phyloP scores from a whole-genome alignment of 257 asterid species.

The Salvia miltiorrhiza region DNA sequence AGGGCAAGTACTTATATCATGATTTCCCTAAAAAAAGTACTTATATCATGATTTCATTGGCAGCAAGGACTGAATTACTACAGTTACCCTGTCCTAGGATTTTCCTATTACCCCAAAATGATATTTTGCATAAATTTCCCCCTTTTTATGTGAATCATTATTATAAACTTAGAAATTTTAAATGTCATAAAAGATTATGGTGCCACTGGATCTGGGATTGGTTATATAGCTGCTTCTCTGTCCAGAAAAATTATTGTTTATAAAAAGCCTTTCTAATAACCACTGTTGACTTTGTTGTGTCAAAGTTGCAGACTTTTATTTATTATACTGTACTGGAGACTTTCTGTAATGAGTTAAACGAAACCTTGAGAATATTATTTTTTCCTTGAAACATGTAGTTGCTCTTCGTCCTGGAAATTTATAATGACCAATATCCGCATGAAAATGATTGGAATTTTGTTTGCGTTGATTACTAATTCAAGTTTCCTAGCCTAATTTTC shows the following conservation, averaged over 20 bases:
- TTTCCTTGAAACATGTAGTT: not conserved
- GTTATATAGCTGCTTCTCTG: not conserved
- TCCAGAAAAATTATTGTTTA: not conserved
- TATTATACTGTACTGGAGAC: not conserved
- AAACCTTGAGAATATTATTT: not conserved
- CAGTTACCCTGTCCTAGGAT: not conserved
- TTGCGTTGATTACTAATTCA: too few species aligned
- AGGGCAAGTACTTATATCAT: not conserved
- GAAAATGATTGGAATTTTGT: too few species aligned
- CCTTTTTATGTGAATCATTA: not conserved
- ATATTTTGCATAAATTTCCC: not conserved
- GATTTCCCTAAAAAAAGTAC: not conserved
- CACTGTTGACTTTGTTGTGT: not conserved
- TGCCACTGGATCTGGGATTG: not conserved
- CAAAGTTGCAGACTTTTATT: not conserved
- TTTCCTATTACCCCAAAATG: not conserved
- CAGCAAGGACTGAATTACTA: not conserved
- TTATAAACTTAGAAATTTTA: not conserved
- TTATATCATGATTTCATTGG: not conserved
- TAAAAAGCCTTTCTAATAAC: not conserved
- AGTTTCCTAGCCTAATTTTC: too few species aligned
- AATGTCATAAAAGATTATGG: not conserved
- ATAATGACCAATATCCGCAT: too few species aligned
- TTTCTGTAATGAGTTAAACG: not conserved
- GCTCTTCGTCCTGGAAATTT: not conserved